Base-by-base conservation (phyloP, 202 grass and related monocot species). In the Digitaria exilis region DNA sequence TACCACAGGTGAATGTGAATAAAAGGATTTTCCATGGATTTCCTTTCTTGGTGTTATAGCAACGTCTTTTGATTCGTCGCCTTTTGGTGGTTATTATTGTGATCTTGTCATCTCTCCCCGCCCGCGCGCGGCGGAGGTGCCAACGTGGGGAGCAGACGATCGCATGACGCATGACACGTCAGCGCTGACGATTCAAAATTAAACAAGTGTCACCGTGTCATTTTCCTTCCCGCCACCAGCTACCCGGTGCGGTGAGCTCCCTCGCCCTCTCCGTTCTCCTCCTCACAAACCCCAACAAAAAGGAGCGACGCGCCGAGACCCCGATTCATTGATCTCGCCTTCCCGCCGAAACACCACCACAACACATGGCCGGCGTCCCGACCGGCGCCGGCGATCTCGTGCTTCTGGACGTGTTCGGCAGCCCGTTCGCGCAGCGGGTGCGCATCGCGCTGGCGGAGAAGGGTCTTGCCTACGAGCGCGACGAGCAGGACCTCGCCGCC, bases 361-460 rank as follows among this genome's bases (percentile, higher is more conserved):
- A 22, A 25, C 0, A 42, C 69, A 82, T 73, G 80, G 55, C 69
- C 29, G 54, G 41, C 60, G 21, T 2, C 14, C 3, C 46, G 50
- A 22, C 7, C 19, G 41, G 2, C 42, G 14, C 6, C 35, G 8
- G 34, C 78, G 28, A 25, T 26, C 71, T 90, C 50, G 18, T 72
- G 60, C 79, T 90, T 26, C 82, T 90, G 4, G 68, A 84, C 54
- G 63, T 84, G 49, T 83, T 86, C 82, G 74, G 79, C 5, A 88
- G 82, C 85, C 74, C 82, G n/a, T 90, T 69, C 63, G 85, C 85
- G 44, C 85, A 90, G 54, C 86, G 91, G 5, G 73, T 57, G 16
- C 81, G 78, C 39, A 86, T 93, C 51, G 85, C 88, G 26, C 51
- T 93, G 69, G 85, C 85, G 0, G 82, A 88, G 82, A 90, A 93